Conservation (phyloP, 805 yeast species). For the Yamadazyma olivae region DNA sequence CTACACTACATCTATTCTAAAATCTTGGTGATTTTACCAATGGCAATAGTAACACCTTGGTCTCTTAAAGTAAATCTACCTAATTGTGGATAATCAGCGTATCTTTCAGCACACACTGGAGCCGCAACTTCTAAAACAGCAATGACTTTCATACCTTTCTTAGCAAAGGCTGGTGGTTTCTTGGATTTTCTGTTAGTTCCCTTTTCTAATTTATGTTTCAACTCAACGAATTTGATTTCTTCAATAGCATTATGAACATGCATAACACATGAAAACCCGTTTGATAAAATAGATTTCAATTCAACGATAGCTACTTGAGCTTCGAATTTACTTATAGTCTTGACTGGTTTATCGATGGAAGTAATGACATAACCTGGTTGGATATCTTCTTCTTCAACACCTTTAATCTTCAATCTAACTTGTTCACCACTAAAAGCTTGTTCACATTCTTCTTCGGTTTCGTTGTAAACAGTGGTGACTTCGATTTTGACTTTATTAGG, state of each 20-base stretch:
- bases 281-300: constrained; percentile 87
- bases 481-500: constrained; percentile 86
- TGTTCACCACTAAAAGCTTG: constrained; percentile 96
- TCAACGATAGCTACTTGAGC: constrained; percentile 98
- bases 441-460: constrained; percentile 91
- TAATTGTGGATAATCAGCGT: constrained; percentile 87
- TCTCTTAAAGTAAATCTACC: constrained; percentile 99
- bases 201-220: constrained; percentile 91
- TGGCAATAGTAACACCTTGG: constrained; percentile 97
- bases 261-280: constrained; percentile 98
- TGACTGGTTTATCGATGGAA: constrained; percentile 82
- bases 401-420: constrained; percentile 87
- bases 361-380: constrained; percentile 90
- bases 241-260: constrained; percentile 98
- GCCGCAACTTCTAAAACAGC: constrained; percentile 83
- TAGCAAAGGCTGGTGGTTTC: constrained; percentile 97
- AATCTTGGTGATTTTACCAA: constrained; percentile 93
- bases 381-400: constrained; percentile 96
- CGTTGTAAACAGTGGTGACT: constrained; percentile 84
- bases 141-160: constrained; percentile 97
- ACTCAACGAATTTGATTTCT: constrained; percentile 78
- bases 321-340: constrained; percentile 85
- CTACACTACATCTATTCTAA: no score
- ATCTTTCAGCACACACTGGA: constrained; percentile 93
- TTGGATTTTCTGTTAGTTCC: constrained; percentile 96